Evolutionary conservation across 2,329 filamentous ascomycete genomes (phyloP), one percentile per base, ranked within the genome.

Genomic region (Didymellaceae sp.): DNA sequence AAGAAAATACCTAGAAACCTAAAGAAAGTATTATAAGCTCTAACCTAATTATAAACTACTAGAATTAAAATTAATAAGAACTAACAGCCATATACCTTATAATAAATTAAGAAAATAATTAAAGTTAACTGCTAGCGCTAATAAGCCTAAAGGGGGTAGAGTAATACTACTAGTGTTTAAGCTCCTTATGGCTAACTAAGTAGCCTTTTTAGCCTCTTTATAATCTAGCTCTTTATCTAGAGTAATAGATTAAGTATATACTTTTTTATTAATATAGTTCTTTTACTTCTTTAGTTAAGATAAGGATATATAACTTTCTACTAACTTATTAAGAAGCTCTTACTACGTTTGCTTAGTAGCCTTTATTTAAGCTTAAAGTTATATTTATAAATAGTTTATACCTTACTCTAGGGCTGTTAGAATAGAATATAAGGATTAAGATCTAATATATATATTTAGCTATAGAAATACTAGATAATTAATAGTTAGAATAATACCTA

Each of bases 11-110:
- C 13, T 52, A 41, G 28, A 14, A 52, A 41, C 48, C 26, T 18
- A 14, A 52, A 41, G 35, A 45, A 32, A 52, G 46, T 22, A 30
- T 52, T 42, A 52, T 26, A 21, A 45, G 40, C 48, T 14, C 21
- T 52, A 41, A 52, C 25, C 38, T 34, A 35, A 40, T 52, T 38
- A 10, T 34, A 17, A 35, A 40, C 16, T 52, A 20, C 21, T 41
- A 40, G 34, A 47, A 32, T 31, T 26, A 45, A 45, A 33, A 18
- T 21, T 34, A 33, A 45, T 26, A 11, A 34, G 17, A 25, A 22
- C 17, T 11, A 22, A 25, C 16, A 24, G 14, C 10, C 14, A 30
- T 24, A n/a, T 16, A 16, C 34, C 26, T 47, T 14, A 10, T n/a
- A 25, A 20, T 18, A 47, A 40, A n/a, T 22, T 33, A 40, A 25